A percentile compares a stretch with the other conserved stretches of the same genome.
Conservation (phyloP, 352 stramenopile genomes). For the Phytophthora lateralis region DNA sequence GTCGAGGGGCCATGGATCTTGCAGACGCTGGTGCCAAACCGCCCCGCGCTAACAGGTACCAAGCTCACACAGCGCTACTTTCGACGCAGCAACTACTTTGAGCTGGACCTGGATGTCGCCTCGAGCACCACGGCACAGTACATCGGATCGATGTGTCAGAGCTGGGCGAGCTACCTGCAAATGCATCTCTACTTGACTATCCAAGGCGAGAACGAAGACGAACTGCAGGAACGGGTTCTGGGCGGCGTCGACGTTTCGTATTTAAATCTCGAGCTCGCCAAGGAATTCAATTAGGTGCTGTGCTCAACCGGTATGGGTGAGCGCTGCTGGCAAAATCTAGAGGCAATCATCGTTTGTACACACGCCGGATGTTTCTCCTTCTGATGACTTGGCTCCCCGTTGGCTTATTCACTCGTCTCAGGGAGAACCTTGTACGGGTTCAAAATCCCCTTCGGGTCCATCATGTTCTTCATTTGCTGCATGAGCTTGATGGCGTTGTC, state of each 20-base stretch:
- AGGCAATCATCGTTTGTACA: constrained; percentile 20
- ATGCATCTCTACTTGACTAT: constrained; percentile 86
- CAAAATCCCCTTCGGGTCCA: constrained; percentile 96
- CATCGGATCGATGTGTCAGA: constrained; percentile 83
- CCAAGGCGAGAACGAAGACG: constrained; percentile 67
- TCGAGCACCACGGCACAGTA: constrained; percentile 77
- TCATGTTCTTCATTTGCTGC: constrained; percentile 92
- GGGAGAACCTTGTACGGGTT: constrained; percentile 96
- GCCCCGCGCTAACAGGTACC: constrained; percentile 82
- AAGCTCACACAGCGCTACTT: constrained; percentile 91
- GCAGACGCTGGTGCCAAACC: constrained; percentile 78
- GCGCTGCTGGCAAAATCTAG: constrained; percentile 19
- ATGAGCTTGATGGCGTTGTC: constrained; percentile 89
- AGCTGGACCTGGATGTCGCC: constrained; percentile 87
- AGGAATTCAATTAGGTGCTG: constrained; percentile 35
- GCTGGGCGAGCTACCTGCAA: constrained; percentile 69
- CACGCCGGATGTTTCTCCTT: constrained; percentile 3
- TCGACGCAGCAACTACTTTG: constrained; percentile 78
- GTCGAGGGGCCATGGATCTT: constrained; percentile 86
- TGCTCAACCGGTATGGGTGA: constrained; percentile 5
- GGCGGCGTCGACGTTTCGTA: constrained; percentile 64
- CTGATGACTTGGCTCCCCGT: neutral
- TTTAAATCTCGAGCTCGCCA: constrained; percentile 60
- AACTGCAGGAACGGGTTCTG: constrained; percentile 79
- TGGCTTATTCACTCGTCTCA: constrained; percentile 22